These are phyloP conservation scores for Asterionellopsis glacialis DNA, from an alignment of 108 stramenopile species.

Conservation along the genomic window DNA sequence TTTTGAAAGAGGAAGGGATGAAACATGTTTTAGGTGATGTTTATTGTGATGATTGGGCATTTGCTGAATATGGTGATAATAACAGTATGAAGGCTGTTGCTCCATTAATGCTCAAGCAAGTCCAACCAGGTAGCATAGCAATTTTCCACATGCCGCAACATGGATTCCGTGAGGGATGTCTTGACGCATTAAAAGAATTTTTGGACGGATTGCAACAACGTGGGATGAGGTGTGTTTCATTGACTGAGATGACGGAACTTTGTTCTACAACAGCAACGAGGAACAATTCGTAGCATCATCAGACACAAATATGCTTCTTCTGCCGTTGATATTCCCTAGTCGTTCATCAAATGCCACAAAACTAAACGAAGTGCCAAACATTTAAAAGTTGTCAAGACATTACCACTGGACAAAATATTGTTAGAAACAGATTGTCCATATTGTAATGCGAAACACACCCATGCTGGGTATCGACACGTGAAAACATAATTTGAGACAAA, in stretches of 20 bases:
- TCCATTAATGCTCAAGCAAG: slow-evolving; percentile 2
- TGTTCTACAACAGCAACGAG: too few species aligned
- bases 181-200: slow-evolving; percentile 3
- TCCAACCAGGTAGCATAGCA: slow-evolving; percentile 8
- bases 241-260: slow-evolving; percentile 14
- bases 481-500: slow-evolving; percentile 58
- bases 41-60: slow-evolving; percentile 12
- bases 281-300: too few species aligned
- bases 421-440: slow-evolving; percentile 98
- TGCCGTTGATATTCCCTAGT: too few species aligned
- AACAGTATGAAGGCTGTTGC: background rate
- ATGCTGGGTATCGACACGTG: slow-evolving; percentile 66
- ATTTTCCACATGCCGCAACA: slow-evolving; percentile 12
- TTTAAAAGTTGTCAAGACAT: slow-evolving; percentile 54
- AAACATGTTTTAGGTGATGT: slow-evolving; percentile 5
- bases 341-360: background rate
- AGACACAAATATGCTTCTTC: too few species aligned
- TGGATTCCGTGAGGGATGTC: slow-evolving; percentile 2
- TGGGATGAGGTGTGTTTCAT: background rate
- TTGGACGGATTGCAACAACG: background rate
- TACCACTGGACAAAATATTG: slow-evolving; percentile 82
- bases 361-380: too few species aligned
- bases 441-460: slow-evolving; percentile 79
- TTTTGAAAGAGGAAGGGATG: slow-evolving; percentile 4
- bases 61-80: background rate